Base-by-base conservation (phyloP, 2,329 filamentous ascomycete species). In the Dactylonectria estremocensis region DNA sequence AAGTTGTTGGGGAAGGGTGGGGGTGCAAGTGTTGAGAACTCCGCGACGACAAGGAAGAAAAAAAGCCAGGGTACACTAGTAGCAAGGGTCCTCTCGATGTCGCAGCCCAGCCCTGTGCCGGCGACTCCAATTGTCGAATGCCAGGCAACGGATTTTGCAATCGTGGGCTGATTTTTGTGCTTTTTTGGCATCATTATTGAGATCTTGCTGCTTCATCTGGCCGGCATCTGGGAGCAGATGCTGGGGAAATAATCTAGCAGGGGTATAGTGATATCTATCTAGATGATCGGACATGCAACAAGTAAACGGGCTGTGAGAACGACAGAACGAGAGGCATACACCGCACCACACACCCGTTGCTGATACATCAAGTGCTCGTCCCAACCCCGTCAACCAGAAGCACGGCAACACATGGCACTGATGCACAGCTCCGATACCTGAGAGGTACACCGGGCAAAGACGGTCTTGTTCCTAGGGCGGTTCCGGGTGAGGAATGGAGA, bases 1-100 rank as follows among this genome's bases (percentile, higher is more conserved):
- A 76, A 77, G 67, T 78, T 78, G 76, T 78, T 78, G 76, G 76
- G 76, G 76, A 76, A 73, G 55, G 69, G 68, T 68, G 72, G 73
- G 73, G 72, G 70, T 43, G 64, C 33, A 64, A 64, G 70, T 75
- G 72, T 76, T 75, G 73, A 74, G 70, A 64, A 66, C 69, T 68
- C 69, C 66, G 71, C 68, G 63, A 72, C 70, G 69, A 66, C 66
- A 63, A 66, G 55, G 22, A 22, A 28, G 45, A 37, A 45, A 57
- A 14, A 66, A 22, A 46, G 49, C 31, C 31, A 60, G 31, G 46
- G 31, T 31, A 69, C 67, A 7, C 61, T 67, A 20, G 71, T 61
- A 8, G 65, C 66, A 14, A 69, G 68, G 33, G 61, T 45, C 46
- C 46, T 66, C 43, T 57, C 70, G 60, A 43, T 20, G 63, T 37